Evolutionary conservation across 2,329 filamentous ascomycete genomes (phyloP).

Genomic region (Verticillium albo-atrum): DNA sequence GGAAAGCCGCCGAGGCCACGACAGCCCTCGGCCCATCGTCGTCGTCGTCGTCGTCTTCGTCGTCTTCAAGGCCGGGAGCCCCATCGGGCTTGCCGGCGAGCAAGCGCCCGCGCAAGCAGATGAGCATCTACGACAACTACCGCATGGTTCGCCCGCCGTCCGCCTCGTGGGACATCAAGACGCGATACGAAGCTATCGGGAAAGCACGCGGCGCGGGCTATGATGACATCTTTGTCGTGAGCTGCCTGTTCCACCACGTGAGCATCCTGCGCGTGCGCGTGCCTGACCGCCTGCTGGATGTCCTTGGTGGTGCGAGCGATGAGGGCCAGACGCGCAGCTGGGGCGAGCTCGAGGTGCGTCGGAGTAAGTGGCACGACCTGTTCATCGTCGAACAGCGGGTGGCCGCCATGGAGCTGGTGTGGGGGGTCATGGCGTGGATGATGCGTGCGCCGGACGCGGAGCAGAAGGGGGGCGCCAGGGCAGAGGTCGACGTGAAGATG

Average conservation of each 20-base stretch:
- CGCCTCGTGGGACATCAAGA: conserved; percentile 56
- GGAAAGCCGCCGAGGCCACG: conserved; percentile 13
- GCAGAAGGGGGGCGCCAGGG: conserved; percentile 15
- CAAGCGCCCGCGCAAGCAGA: conserved; percentile 50
- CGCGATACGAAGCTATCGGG: conserved; percentile 53
- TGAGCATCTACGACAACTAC: conserved; percentile 59
- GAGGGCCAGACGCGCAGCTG: conserved; percentile 36
- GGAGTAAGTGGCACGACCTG: conserved; percentile 59
- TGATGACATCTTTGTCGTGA: conserved; percentile 60
- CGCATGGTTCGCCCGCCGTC: conserved; percentile 56
- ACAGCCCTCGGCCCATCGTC: neutral
- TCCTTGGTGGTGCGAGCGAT: conserved; percentile 42
- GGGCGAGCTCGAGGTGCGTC: conserved; percentile 50
- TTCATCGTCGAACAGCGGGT: conserved; percentile 50
- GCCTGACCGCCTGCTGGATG: conserved; percentile 45
- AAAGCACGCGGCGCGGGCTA: conserved; percentile 39
- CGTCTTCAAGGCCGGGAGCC: conserved; percentile 10
- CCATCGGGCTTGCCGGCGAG: conserved; percentile 17
- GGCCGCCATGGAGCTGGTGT: conserved; percentile 51
- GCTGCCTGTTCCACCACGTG: conserved; percentile 58
- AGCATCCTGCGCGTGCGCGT: conserved; percentile 56
- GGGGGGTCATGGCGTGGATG: conserved; percentile 56
- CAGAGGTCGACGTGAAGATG: conserved; percentile 18
- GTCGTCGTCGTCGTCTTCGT: conserved; percentile 1
- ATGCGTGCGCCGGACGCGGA: conserved; percentile 47